Conservation (phyloP, 345 rosid species). For the Mercurialis annua region DNA sequence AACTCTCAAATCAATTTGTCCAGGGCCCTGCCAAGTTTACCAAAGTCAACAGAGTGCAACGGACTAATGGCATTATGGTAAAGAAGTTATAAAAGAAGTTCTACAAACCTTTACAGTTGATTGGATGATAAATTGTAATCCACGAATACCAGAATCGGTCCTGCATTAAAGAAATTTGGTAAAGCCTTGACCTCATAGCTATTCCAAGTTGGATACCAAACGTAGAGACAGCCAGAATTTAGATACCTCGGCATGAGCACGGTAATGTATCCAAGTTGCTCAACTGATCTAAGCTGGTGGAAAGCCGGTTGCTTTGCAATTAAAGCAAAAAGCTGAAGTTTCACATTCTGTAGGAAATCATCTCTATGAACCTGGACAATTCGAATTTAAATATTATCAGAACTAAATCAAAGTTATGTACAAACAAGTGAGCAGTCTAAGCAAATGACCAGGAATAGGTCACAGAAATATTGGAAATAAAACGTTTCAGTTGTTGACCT, state of each 20-base stretch:
- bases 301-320: conserved; percentile 84
- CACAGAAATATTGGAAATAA: neutral
- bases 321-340: conserved; percentile 76
- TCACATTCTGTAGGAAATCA: conserved; percentile 66
- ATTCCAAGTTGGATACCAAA: conserved; percentile 7
- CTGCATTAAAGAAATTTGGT: conserved; percentile 30
- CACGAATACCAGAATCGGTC: conserved; percentile 70
- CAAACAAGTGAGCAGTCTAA: neutral
- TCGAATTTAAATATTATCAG: conserved; percentile 11
- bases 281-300: conserved; percentile 95
- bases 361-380: conserved; percentile 70
- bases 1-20: conserved; percentile 73
- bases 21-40: conserved; percentile 54
- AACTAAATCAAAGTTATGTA: conserved; percentile 12
- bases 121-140: conserved; percentile 80
- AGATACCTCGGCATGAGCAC: conserved; percentile 63
- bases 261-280: conserved; percentile 92
- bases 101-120: conserved; percentile 66
- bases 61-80: neutral
- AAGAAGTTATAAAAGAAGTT: neutral
- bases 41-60: neutral
- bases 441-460: conserved; percentile 2
- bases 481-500: neutral
- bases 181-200: neutral
- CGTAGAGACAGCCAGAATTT: neutral